Base-by-base conservation (phyloP, 2,329 filamentous ascomycete species). In the Cladophialophora bantiana region DNA sequence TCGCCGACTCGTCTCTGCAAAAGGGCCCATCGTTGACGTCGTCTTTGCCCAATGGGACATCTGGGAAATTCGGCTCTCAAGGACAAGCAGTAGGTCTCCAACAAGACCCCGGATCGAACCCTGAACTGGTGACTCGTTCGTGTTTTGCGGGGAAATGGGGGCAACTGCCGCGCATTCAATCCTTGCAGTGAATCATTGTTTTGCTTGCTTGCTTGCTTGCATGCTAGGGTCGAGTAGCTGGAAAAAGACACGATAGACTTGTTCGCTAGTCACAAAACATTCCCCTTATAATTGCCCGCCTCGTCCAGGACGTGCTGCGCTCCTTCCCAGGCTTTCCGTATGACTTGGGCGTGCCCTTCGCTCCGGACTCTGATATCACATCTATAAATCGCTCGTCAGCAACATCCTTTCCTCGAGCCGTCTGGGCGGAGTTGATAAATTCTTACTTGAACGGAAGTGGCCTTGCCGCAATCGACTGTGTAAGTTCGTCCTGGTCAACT, bases 401-500 rank as follows among this genome's bases (percentile, higher is more conserved):
- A 42, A 18, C 36, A 2, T 13, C 20, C 15, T 12, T 53, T 53
- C 18, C 4, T 53, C 5, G 20, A 53, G 2, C 10, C 4, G 32
- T 13, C 15, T n/a, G 13, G 3, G 5, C 5, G 50, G 31, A 20
- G 31, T 20, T 10, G 5, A 10, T 7, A 4, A 55, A n/a, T 4
- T 5, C 59, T 55, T 9, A 55, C 59, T 57, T 40, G 59, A 66
- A 66, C 13, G 45, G 58, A 5, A 52, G 2, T 2, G 64, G 64
- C 38, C 59, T 42, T 9, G 52, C 32, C 2, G 81, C 78, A 63
- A 82, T 80, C 0, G 79, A 80, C 69, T 80, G 78, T 0, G 79
- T 81, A 56, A 82, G 68, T 32, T 74, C 76, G 35, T 81, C 78
- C 4, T 72, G 73, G 58, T 82, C 77, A 0, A 80, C 79, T 0